Evolutionary conservation across 2,329 filamentous ascomycete genomes (phyloP), one percentile per base, ranked within the genome.

Genomic region (Aspergillus uvarum): DNA sequence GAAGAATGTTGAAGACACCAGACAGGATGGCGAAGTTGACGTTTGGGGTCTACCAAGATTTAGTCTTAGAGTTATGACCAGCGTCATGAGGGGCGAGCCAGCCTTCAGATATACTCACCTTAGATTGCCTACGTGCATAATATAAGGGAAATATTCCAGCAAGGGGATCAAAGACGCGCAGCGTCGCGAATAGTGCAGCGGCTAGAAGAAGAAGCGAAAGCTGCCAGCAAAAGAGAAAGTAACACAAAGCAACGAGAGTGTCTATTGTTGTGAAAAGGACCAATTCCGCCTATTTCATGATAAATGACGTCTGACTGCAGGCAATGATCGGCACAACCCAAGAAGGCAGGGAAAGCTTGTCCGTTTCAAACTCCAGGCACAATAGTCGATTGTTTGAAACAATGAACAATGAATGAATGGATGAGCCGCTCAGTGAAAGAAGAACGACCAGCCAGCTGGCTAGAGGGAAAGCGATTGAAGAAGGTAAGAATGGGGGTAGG

Each of bases 91-190:
- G 49, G 54, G 54, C 21, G 42, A 47, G 47, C 47, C 60, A 61
- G 64, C 54, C 62, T 63, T 55, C 44, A 38, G 49, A 44, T 61
- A 49, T 47, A 65, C 64, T 62, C 53, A 66, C 64, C 54, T 62
- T 51, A 51, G 55, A 29, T 59, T 48, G 60, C 48, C 56, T 56
- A 59, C 52, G 50, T 66, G 64, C 64, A 65, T 66, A 54, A 51
- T 65, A 56, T 51, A 51, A 32, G 26, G 19, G 49, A 26, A 58
- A 32, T 47, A 56, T 49, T 59, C 38, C 56, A 56, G 63, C 50
- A 65, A 61, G 61, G 53, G 59, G 51, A 47, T 44, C 38, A 14
- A 26, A 22, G 63, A 63, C 61, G 64, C 63, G 54, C 64, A 61
- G 56, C 61, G 63, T 58, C 59, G 42, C 48, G 54, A 50, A 49